These are phyloP conservation scores for Fraxinus sp. DNA, from an alignment of 305 asterid genomes.

Conservation along the genomic window DNA sequence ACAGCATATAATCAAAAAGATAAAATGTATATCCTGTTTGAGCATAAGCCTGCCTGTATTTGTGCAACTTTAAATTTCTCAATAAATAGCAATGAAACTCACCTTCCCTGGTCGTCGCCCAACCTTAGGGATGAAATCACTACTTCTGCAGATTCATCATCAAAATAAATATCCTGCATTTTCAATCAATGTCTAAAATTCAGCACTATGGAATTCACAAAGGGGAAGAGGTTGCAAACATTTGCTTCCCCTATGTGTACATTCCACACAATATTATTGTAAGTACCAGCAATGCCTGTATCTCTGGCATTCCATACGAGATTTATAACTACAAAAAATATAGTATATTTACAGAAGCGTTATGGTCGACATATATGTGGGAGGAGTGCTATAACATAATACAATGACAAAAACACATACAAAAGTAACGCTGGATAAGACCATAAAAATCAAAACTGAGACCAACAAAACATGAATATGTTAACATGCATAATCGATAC, in stretches of 20 bases:
- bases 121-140: constrained; percentile 91
- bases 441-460: background rate
- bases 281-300: background rate
- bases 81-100: constrained; percentile 27
- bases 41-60: background rate
- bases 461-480: background rate
- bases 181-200: constrained; percentile 22
- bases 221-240: constrained; percentile 2
- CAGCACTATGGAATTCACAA: constrained; percentile 17
- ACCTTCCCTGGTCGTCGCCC: constrained; percentile 98
- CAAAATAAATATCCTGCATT: constrained; percentile 89
- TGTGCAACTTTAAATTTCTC: background rate
- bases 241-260: background rate
- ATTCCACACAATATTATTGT: background rate
- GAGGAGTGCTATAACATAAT: background rate
- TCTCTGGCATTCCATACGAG: background rate
- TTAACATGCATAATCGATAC: background rate
- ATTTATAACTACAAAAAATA: background rate
- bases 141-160: constrained; percentile 97
- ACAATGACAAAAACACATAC: background rate
- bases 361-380: background rate
- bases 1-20: background rate
- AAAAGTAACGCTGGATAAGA: background rate
- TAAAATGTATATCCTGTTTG: background rate
- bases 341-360: background rate